Base-by-base conservation (phyloP, 176 grass and related monocot species). In the Triticum turgidum region DNA sequence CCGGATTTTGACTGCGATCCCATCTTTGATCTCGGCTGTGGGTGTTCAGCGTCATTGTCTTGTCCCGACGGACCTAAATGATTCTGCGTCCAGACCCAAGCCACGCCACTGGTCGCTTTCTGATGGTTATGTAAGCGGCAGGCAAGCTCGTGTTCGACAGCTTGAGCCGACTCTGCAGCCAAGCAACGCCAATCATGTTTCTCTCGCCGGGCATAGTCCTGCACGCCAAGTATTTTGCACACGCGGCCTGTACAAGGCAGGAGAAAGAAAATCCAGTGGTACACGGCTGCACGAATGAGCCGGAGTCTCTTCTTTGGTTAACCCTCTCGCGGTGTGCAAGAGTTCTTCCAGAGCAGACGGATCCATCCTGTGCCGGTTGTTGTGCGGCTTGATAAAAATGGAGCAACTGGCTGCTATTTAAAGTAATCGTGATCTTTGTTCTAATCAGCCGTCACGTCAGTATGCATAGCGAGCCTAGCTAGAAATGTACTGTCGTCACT, bases 121-220 rank as follows among this genome's bases (percentile, higher is more conserved):
- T 4, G 44, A 68, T 64, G 29, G 86, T 41, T 56, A 82, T 52
- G 15, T 34, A 68, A 67, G 51, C 42, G 47, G 41, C 27, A 52
- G 45, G 42, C 9, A 18, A 42, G 38, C 69, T 75, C 15, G 82
- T 84, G 71, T 54, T 84, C 4, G 69, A 75, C 82, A 75, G 82
- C 83, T 77, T 37, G 27, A 77, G 20, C 72, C 33, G 1, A 65
- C 83, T 65, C 27, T 27, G 4, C 41, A 76, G 17, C 82, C 58
- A 51, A 5, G 14, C 49, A 11, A 84, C 83, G 4, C 22, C 27
- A 17, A 4, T 13, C 47, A 25, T 77, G 39, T 63, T 73, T 61
- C 15, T 62, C 24, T 32, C 15, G 21, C 1, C 70, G 24, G 3
- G 37, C 11, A 29, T 38, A 17, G 32, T 38, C 54, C 12, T 38